Base-by-base conservation (phyloP, 768 basidiomycete genomes). In the Cystobasidium tubakii region DNA sequence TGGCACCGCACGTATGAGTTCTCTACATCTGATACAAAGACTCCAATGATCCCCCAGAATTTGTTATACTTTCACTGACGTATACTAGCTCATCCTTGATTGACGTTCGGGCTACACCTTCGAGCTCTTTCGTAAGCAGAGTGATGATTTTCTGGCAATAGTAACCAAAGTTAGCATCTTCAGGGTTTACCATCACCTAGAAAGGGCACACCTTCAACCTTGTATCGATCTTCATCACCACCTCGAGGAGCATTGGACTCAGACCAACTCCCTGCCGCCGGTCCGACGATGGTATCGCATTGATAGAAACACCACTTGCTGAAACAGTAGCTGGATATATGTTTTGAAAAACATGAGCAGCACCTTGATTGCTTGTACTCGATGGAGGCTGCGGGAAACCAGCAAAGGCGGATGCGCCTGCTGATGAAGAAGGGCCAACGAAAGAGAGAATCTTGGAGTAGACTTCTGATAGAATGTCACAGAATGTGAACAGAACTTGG, bases 381-480 rank as follows among this genome's bases (percentile, higher is more conserved):
- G 63, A 33, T 4, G 60, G 31, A 39, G 76, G 76, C 33, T 62
- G 72, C 1, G 73, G 71, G 50, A 75, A 71, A 15, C 23, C 7
- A 25, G 50, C 44, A 19, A 63, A 72, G 0, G 67, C 34, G 3
- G 75, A 12, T 29, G 62, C 23, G 19, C 42, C 29, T 23, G 66
- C 70, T 29, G 63, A n/a, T 23, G 72, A 70, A 42, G 72, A 39
- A 21, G 53, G 91, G 89, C 91, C 91, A 27, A 95, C 87, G 65
- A 91, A 86, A 78, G 87, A 87, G 10, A 86, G 86, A 46, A 95
- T 89, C 81, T 91, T 92, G 81, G 90, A 88, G 83, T 94, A 95
- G 34, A 91, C 87, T 79, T 92, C 91, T 21, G 90, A 90, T 46
- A 94, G 85, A 62, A 94, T 89, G 79, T 94, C 92, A 66, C 92